Conservation (phyloP, 2,329 filamentous ascomycete genomes). For the Plenodomus lindquistii region DNA sequence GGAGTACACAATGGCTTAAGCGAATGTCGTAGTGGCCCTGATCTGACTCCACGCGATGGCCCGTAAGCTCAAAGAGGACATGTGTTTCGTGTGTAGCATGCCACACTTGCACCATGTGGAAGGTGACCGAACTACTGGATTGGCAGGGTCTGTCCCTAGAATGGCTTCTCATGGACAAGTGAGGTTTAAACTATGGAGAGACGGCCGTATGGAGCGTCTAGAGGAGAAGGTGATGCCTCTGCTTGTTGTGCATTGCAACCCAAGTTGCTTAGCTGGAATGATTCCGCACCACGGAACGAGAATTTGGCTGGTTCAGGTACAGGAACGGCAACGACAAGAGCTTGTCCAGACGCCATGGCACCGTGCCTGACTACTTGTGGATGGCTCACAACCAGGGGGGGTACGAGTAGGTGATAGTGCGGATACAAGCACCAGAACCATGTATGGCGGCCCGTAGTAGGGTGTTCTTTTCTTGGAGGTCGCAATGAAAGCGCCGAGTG, state of each 20-base stretch:
- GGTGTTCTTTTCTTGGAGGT: neutral
- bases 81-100: constrained; percentile 29
- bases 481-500: neutral
- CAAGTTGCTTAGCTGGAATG: neutral
- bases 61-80: constrained; percentile 21
- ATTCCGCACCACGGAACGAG: neutral
- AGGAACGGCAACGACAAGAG: neutral
- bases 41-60: constrained; percentile 9
- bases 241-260: neutral
- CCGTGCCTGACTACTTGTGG: neutral
- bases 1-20: neutral
- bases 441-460: neutral
- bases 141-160: constrained; percentile 26
- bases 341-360: neutral
- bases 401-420: neutral
- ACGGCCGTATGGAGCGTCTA: no score
- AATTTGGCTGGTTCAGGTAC: neutral
- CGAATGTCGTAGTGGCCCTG: neutral
- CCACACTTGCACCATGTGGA: constrained; percentile 13
- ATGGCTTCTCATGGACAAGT: constrained; percentile 19
- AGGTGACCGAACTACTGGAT: constrained; percentile 20
- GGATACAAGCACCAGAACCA: neutral
- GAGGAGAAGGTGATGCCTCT: neutral
- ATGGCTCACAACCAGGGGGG: no score
- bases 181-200: constrained; percentile 16